Evolutionary conservation across 2,329 filamentous ascomycete genomes (phyloP), one percentile per base, ranked within the genome.

Genomic region (Sclerotinia borealis): DNA sequence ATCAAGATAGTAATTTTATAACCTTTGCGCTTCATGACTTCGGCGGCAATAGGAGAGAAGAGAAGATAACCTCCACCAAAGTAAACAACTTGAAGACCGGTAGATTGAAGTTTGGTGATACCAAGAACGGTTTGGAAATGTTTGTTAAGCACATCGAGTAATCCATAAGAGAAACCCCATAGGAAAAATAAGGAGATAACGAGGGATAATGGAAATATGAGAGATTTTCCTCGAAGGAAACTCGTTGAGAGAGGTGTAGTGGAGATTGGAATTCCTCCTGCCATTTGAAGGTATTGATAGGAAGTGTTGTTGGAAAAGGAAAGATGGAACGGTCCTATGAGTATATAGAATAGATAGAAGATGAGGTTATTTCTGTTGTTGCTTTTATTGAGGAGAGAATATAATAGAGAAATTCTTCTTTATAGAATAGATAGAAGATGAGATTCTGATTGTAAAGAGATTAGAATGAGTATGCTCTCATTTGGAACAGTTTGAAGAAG

Each of bases 81-180:
- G 72, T 92, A 92, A 7, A 86, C 82, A 65, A 83, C 86, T 41
- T 89, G 89, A 41, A 92, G 81, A 4, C 86, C 87, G 2, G 91
- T 78, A 0, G 84, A 87, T 74, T 92, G 81, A 13, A 83, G 81
- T 1, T 80, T 75, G 1, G 80, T 83, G 80, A 71, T 69, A n/a
- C 90, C 89, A 34, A 82, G 70, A 9, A 91, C 83, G 13, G 77
- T 74, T 48, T 88, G 86, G 63, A 91, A 86, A 22, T 85, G 87
- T 27, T 82, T 83, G 73, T 96, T 96, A 34, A 96, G 82, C 0
- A 88, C 89, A 71, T 93, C 91, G 8, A 96, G 79, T 2, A 96
- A 81, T 0, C 92, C 92, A 69, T 96, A 96, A 0, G 91, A 92
- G 65, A 96, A 88, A 0, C 92, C 92, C 92, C 92, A 96, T 3